Percentiles rank a stretch among this genome's conserved stretches.
phyloP scores from a whole-genome alignment of 228 moss, liverwort and hornwort genomes.

The Sphagnum fallax region DNA sequence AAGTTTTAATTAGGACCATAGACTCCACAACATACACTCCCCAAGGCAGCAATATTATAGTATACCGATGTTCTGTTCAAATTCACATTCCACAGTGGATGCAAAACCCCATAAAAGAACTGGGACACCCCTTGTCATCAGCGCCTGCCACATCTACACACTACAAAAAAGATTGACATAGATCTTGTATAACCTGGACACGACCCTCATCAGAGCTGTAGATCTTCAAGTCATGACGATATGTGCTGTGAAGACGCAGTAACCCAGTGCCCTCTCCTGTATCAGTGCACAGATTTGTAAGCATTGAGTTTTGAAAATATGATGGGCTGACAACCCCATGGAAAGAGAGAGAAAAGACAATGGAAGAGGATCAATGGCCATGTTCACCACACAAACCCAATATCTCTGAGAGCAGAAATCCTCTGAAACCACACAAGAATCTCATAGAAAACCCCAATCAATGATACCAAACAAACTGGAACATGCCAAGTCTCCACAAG shows the following conservation, averaged over 20 bases:
- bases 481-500: no score
- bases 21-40: neutral
- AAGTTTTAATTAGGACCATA: neutral
- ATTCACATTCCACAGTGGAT: no score
- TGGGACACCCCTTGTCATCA: no score
- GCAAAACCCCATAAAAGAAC: no score
- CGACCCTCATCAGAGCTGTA: constrained; percentile 99
- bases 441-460: no score
- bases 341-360: neutral
- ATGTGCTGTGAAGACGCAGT: constrained; percentile 96
- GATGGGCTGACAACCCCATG: neutral
- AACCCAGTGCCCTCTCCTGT: constrained; percentile 97
- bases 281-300: neutral
- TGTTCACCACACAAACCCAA: neutral
- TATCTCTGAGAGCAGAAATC: no score
- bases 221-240: constrained; percentile 98
- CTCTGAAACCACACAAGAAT: no score
- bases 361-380: neutral
- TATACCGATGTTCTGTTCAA: no score
- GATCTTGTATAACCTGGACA: constrained; percentile 58
- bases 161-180: neutral
- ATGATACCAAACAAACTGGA: no score
- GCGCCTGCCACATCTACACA: no score
- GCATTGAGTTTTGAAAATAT: neutral
- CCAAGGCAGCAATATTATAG: neutral